phyloP scores from a whole-genome alignment of 176 grass and related monocot genomes.

The Luzula sylvatica region DNA sequence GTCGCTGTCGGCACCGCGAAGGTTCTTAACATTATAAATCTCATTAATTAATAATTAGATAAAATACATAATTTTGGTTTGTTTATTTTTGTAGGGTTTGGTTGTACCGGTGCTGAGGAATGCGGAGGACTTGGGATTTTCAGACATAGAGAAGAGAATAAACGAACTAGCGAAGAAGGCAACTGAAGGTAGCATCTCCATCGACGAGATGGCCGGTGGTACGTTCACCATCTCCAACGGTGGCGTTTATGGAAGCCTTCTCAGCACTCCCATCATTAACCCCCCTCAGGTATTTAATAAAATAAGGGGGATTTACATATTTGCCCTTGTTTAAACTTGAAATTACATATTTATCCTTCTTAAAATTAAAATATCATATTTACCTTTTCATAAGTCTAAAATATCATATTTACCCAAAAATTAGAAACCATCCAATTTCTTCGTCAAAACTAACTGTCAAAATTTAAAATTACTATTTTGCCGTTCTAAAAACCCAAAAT shows the following conservation, averaged over 20 bases:
- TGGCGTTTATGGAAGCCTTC: conserved; percentile 76
- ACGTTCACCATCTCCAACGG: conserved; percentile 84
- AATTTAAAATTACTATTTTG: too few species aligned
- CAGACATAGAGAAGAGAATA: conserved; percentile 71
- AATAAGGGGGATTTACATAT: too few species aligned
- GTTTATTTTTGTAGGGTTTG: too few species aligned
- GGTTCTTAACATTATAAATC: conserved; percentile 26
- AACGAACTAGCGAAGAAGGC: conserved; percentile 73
- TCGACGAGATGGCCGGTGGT: conserved; percentile 82
- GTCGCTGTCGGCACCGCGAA: conserved; percentile 94
- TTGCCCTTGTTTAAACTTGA: too few species aligned
- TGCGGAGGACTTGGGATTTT: conserved; percentile 60
- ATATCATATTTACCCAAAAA: too few species aligned
- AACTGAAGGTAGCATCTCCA: conserved; percentile 61
- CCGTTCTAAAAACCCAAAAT: too few species aligned
- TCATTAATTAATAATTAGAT: background rate
- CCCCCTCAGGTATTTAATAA: conserved; percentile 51
- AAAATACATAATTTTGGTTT: too few species aligned
- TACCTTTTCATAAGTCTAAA: too few species aligned
- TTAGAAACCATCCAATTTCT: too few species aligned
- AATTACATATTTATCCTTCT: too few species aligned
- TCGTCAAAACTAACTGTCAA: too few species aligned
- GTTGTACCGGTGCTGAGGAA: conserved; percentile 71
- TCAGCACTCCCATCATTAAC: conserved; percentile 80
- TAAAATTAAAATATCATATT: too few species aligned